These are phyloP conservation scores for Trifolium repens DNA, from an alignment of 306 rosid species.

Conservation along the genomic window DNA sequence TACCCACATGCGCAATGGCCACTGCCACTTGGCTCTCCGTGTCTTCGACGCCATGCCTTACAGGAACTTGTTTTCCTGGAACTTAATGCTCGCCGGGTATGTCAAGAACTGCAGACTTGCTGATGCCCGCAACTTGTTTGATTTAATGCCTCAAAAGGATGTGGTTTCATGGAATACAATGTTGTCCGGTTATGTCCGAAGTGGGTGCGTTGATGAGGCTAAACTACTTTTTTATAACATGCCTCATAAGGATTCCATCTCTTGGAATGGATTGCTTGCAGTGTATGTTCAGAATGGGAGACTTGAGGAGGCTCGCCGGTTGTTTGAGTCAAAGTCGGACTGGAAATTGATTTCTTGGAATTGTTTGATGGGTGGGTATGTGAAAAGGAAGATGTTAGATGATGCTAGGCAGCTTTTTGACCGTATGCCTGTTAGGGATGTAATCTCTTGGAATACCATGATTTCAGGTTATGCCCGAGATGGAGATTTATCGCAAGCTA, in stretches of 20 bases:
- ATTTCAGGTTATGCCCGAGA: conserved; percentile 76
- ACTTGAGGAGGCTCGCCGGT: conserved; percentile 56
- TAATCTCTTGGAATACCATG: conserved; percentile 75
- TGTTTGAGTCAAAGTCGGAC: conserved; percentile 57
- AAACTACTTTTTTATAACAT: conserved; percentile 58
- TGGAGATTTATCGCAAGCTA: conserved; percentile 62
- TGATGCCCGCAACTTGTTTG: conserved; percentile 63
- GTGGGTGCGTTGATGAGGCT: conserved; percentile 67
- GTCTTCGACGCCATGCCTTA: background rate
- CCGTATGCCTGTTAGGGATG: conserved; percentile 66
- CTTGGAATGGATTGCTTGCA: conserved; percentile 82
- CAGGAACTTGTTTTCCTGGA: background rate
- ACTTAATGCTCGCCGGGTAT: background rate
- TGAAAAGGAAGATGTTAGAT: conserved; percentile 54
- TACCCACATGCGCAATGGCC: background rate
- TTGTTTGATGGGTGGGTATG: conserved; percentile 86
- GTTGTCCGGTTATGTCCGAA: conserved; percentile 80
- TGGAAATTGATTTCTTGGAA: conserved; percentile 82
- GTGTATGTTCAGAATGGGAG: conserved; percentile 75
- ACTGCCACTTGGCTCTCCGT: background rate
- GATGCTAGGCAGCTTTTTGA: conserved; percentile 66
- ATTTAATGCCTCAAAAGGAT: conserved; percentile 68
- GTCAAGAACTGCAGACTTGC: conserved; percentile 34
- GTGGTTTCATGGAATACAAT: conserved; percentile 84
- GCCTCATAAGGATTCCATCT: conserved; percentile 65